Conservation (phyloP, 352 stramenopile genomes). For the Phytophthora brassicae region DNA sequence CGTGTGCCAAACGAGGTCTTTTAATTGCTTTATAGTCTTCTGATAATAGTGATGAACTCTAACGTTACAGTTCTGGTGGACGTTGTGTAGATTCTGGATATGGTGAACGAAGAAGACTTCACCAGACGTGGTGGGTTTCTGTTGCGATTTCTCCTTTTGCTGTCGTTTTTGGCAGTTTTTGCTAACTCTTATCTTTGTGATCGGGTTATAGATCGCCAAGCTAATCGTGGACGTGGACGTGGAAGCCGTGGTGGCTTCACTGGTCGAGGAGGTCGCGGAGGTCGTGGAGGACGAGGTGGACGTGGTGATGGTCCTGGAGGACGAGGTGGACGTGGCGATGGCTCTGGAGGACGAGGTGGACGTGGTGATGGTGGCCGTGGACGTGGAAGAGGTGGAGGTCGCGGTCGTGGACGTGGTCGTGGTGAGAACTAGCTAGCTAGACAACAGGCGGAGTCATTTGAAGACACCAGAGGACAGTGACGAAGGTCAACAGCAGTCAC, state of each 20-base stretch:
- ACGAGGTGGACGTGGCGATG: slow-evolving; percentile 34
- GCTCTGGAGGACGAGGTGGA: slow-evolving; percentile 36
- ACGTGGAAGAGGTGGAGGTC: slow-evolving; percentile 33
- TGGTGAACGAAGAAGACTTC: slow-evolving; percentile 94
- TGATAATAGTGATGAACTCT: neutral
- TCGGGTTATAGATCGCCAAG: slow-evolving; percentile 58
- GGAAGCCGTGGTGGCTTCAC: slow-evolving; percentile 58
- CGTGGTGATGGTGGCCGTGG: slow-evolving; percentile 32
- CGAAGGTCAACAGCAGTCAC: slow-evolving; percentile 7
- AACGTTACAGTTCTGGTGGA: neutral
- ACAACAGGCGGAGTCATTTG: slow-evolving; percentile 9
- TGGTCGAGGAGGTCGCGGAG: slow-evolving; percentile 45
- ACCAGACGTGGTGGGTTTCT: slow-evolving; percentile 59
- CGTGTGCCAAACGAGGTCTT: slow-evolving; percentile 94
- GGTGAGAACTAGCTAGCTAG: slow-evolving; percentile 41
- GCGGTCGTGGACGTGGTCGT: slow-evolving; percentile 43
- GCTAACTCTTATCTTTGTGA: slow-evolving; percentile 8
- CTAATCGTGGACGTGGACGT: slow-evolving; percentile 71
- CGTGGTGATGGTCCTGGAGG: slow-evolving; percentile 32
- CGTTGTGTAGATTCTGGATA: slow-evolving; percentile 84
- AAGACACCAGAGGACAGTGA: slow-evolving; percentile 1
- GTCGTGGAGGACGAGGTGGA: slow-evolving; percentile 41
- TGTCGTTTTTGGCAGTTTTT: slow-evolving; percentile 15
- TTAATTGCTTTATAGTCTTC: neutral
- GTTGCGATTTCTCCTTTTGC: neutral